Conservation (phyloP, 495 filamentous ascomycete species). For the Daldinia bambusicola region DNA sequence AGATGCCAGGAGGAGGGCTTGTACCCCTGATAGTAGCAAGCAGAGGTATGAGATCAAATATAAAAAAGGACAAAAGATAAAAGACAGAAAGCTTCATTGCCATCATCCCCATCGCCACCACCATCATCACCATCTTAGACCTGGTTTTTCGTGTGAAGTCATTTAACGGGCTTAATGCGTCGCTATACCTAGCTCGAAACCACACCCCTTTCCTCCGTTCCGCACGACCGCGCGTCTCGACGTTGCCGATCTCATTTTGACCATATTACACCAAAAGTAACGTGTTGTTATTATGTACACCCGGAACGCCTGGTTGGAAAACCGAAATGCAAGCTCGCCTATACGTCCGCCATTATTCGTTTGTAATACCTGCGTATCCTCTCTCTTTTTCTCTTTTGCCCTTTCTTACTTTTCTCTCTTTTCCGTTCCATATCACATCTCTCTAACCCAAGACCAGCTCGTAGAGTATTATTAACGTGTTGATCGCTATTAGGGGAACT, state of each 20-base stretch:
- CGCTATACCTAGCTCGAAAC: conserved; percentile 22
- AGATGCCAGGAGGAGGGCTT: conserved; percentile 1
- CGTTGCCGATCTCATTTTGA: conserved; percentile 17
- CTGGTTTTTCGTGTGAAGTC: conserved; percentile 1
- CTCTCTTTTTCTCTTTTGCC: no score
- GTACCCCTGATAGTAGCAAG: conserved; percentile 9
- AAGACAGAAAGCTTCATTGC: conserved; percentile 20
- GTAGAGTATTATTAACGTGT: conserved; percentile 89
- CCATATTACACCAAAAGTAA: conserved; percentile 24
- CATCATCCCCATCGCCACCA: conserved; percentile 8
- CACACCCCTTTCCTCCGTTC: not conserved
- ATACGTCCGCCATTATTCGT: conserved; percentile 19
- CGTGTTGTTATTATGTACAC: conserved; percentile 26
- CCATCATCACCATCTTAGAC: not conserved
- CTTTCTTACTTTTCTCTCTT: no score
- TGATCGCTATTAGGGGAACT: conserved; percentile 96
- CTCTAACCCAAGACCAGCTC: conserved; percentile 82
- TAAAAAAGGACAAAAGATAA: no score
- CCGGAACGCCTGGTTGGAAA: conserved; percentile 37
- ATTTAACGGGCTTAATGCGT: not conserved
- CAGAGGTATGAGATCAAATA: not conserved
- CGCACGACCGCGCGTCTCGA: not conserved
- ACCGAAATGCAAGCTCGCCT: conserved; percentile 25
- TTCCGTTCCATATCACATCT: no score
- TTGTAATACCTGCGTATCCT: not conserved